Evolutionary conservation across 2,329 filamentous ascomycete genomes (phyloP).

Genomic region (Pseudopithomyces maydicus): DNA sequence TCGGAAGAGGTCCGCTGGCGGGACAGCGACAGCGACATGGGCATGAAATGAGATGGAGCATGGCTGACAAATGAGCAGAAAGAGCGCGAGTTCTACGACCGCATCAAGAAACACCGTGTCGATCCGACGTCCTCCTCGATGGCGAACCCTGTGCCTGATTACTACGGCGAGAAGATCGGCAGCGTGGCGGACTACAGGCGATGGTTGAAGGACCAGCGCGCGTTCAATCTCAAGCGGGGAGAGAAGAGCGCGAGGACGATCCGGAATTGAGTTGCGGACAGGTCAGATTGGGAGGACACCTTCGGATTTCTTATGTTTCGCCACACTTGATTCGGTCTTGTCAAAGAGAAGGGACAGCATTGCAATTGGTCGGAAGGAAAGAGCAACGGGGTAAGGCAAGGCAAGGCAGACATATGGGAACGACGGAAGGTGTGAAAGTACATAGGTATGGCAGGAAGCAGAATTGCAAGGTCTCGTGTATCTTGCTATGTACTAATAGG

Average conservation of each 20-base stretch:
- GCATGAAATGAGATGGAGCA: background rate
- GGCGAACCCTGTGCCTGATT: constrained; percentile 93
- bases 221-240: constrained; percentile 82
- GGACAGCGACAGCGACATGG: too few species aligned
- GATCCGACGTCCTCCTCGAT: constrained; percentile 89
- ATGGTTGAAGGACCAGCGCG: constrained; percentile 97
- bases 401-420: background rate
- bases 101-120: constrained; percentile 89
- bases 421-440: background rate
- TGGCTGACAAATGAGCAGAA: constrained; percentile 59
- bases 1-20: too few species aligned
- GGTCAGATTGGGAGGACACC: constrained; percentile 11
- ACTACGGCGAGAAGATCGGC: constrained; percentile 98
- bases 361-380: background rate
- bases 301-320: constrained; percentile 4
- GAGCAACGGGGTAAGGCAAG: background rate
- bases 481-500: constrained; percentile 8
- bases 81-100: constrained; percentile 90
- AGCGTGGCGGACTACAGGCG: constrained; percentile 89
- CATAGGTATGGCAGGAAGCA: background rate
- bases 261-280: constrained; percentile 49
- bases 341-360: background rate
- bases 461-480: background rate
- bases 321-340: constrained; percentile 2
- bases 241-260: constrained; percentile 39